phyloP scores from a whole-genome alignment of 768 basidiomycete species.

The Phylloporus scabripes region DNA sequence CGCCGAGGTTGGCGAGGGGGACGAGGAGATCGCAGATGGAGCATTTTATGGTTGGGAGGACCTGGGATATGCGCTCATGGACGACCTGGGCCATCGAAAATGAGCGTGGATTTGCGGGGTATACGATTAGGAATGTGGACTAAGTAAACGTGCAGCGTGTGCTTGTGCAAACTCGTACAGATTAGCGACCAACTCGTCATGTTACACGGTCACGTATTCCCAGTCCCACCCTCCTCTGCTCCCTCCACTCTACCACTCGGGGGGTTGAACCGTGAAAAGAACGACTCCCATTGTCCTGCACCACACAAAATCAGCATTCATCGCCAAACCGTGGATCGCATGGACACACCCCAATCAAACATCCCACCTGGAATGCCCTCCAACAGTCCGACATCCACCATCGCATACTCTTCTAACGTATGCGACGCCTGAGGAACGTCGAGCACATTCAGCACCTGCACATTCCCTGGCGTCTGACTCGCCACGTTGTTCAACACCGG shows the following conservation, averaged over 20 bases:
- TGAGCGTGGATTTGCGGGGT: slow-evolving; percentile 16
- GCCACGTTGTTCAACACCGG: slow-evolving; percentile 59
- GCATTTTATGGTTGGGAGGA: slow-evolving; percentile 81
- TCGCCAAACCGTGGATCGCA: slow-evolving; percentile 17
- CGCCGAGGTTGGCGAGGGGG: slow-evolving; percentile 65
- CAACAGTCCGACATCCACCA: slow-evolving; percentile 63
- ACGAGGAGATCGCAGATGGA: slow-evolving; percentile 70
- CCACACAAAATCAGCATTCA: background rate
- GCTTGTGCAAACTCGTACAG: background rate
- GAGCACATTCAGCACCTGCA: slow-evolving; percentile 74
- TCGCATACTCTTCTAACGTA: slow-evolving; percentile 57
- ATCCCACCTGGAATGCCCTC: slow-evolving; percentile 78
- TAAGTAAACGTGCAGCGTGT: slow-evolving; percentile 3
- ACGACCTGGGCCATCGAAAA: slow-evolving; percentile 24
- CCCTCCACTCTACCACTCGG: slow-evolving; percentile 5
- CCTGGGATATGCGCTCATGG: slow-evolving; percentile 44
- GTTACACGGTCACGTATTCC: background rate
- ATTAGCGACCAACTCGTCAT: slow-evolving; percentile 6
- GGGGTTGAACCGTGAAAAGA: slow-evolving; percentile 58
- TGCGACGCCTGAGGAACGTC: slow-evolving; percentile 54
- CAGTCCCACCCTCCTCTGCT: background rate
- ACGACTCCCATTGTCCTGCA: slow-evolving; percentile 77
- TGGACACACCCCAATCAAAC: slow-evolving; percentile 77
- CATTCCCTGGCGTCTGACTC: slow-evolving; percentile 39
- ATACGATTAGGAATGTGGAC: slow-evolving; percentile 20